These are phyloP conservation scores for Chlorella sp. DNA, from an alignment of 139 green algal genomes.

Conservation along the genomic window DNA sequence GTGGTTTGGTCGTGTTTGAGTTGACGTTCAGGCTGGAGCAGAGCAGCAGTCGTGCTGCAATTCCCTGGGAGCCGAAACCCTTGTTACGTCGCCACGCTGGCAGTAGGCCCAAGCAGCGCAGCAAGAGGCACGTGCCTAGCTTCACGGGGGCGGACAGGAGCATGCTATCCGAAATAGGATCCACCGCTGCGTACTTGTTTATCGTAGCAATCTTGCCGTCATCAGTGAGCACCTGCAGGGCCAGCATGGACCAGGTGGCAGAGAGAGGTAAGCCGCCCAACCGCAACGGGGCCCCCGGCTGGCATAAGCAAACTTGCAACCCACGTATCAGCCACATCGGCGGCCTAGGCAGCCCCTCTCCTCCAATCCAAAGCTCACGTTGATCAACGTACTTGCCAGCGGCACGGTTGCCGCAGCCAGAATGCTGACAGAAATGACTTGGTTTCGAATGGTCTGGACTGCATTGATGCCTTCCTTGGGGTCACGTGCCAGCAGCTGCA, in stretches of 20 bases:
- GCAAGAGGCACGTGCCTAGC: neutral
- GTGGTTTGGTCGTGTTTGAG: too few species aligned
- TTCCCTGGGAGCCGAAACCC: too few species aligned
- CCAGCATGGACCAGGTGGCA: too few species aligned
- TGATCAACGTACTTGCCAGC: neutral
- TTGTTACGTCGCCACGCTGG: too few species aligned
- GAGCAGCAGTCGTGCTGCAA: too few species aligned
- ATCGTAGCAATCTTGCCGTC: neutral
- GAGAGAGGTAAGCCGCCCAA: neutral
- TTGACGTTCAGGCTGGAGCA: too few species aligned
- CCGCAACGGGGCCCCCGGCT: too few species aligned
- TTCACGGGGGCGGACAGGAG: conserved; percentile 15
- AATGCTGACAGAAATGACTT: conserved; percentile 25
- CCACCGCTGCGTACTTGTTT: neutral
- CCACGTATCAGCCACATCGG: too few species aligned
- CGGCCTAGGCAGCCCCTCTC: too few species aligned
- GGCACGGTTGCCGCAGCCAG: conserved; percentile 5
- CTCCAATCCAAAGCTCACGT: too few species aligned
- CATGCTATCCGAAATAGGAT: conserved; percentile 21
- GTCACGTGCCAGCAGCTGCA: conserved; percentile 8
- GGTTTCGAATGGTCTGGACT: conserved; percentile 25
- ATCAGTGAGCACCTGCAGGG: conserved; percentile 26
- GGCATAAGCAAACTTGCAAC: too few species aligned
- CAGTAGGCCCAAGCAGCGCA: too few species aligned
- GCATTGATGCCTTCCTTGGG: conserved; percentile 29